These are phyloP conservation scores for Tolypocladium tropicale DNA, from an alignment of 2,329 filamentous ascomycete species.

Conservation along the genomic window DNA sequence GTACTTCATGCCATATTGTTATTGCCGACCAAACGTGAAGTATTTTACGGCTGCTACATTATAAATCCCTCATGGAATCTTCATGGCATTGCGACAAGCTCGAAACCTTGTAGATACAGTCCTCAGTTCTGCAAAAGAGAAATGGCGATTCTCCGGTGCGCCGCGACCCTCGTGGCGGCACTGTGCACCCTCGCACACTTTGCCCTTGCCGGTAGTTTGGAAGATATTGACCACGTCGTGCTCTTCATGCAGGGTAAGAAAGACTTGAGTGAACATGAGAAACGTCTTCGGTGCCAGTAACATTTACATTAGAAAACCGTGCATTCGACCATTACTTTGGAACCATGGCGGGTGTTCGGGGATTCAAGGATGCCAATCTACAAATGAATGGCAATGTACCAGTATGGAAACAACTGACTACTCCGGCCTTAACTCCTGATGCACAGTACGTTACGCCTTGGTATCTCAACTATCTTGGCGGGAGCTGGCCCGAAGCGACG, in stretches of 20 bases:
- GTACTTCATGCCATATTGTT: background rate
- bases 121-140: background rate
- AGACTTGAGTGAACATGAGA: background rate
- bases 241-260: background rate
- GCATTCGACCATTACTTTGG: conserved; percentile 41
- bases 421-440: conserved; percentile 23
- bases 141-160: background rate
- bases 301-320: conserved; percentile 14
- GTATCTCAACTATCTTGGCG: conserved; percentile 44
- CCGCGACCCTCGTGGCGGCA: background rate
- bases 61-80: background rate
- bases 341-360: conserved; percentile 43
- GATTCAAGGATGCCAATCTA: conserved; percentile 45
- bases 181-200: background rate
- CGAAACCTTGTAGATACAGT: background rate
- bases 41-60: background rate
- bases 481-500: conserved; percentile 36
- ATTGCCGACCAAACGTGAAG: background rate
- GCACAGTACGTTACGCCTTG: conserved; percentile 38
- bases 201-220: background rate
- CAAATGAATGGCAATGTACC: conserved; percentile 35
- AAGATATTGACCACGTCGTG: background rate
- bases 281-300: background rate
- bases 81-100: background rate
- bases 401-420: conserved; percentile 36